Evolutionary conservation across 495 filamentous ascomycete species (phyloP), one percentile per base, ranked within the genome.

Genomic region (Talaromyces thailandensis): DNA sequence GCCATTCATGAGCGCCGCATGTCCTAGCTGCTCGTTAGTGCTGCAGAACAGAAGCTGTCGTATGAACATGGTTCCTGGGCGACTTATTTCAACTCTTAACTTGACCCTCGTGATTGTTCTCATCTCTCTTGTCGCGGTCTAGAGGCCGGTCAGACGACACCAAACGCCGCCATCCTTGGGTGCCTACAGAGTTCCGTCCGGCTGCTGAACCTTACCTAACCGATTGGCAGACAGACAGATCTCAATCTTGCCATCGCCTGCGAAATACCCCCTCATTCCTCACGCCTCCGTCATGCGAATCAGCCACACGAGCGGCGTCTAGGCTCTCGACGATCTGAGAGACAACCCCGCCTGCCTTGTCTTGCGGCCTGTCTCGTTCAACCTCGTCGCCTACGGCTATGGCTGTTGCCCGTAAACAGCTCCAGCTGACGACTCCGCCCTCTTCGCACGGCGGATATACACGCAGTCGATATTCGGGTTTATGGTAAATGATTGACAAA

Each of bases 241-340:
- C 43, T 23, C 6, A 48, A 55, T 55, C 51, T 55, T 24, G 51
- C 26, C 26, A 55, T 55, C 51, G 23, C 23, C 16, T 28, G 51
- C 23, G 11, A 55, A 28, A 25, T 55, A 6, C 51, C 51, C 51
- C 51, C 51, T 28, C 51, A 28, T 55, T 57, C 55, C 29, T 35
- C 55, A 31, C 55, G 26, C 29, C 55, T 35, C 43, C 59, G 45
- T 61, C 37, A 61, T 61, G 59, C 28, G 25, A 24, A 28, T 35
- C 29, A 24, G 56, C 56, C 56, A 40, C 56, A 32, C 58, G 35
- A 28, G 24, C 58, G 32, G 32, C 57, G 31, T 60, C 57, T 60
- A 56, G 23, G 14, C 11, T 56, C 53, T 56, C 53, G 24, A 29
- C 53, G 2, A 23, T 25, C 53, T 9, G 6, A 7, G 43, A 48